These are phyloP conservation scores for Rhododendron griersonianum DNA, from an alignment of 148 eudicot genomes.

Conservation along the genomic window DNA sequence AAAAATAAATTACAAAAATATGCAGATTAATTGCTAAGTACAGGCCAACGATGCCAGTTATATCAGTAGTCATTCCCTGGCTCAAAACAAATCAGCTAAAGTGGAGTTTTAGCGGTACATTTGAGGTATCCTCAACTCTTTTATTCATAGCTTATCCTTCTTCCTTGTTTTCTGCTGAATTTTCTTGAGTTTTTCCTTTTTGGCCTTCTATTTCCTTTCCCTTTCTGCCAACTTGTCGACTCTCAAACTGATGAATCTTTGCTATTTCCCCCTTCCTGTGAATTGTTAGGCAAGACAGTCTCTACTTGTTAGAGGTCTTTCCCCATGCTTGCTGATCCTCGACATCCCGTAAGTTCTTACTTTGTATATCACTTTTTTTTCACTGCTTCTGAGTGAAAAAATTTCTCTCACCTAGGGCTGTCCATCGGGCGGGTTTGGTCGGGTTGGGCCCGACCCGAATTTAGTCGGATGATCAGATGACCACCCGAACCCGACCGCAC, in stretches of 20 bases:
- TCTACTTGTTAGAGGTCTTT: constrained; percentile 81
- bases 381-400: not conserved
- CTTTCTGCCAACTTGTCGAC: not conserved
- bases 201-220: not conserved
- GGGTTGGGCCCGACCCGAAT: no score
- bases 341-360: constrained; percentile 80
- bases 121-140: constrained; percentile 57
- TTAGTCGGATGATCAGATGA: no score
- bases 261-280: constrained; percentile 6
- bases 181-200: not conserved
- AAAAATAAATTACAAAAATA: no score
- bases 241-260: constrained; percentile 2
- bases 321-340: constrained; percentile 98
- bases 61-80: no score
- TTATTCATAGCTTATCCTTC: no score
- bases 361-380: not conserved
- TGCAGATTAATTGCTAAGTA: no score
- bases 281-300: constrained; percentile 85
- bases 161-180: not conserved
- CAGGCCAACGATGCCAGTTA: no score
- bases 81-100: no score
- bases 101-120: constrained; percentile 44
- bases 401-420: not conserved
- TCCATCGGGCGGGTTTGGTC: no score
- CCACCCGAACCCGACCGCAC: no score